Conservation (phyloP, 805 yeast species). For the Yarrowia sp. region DNA sequence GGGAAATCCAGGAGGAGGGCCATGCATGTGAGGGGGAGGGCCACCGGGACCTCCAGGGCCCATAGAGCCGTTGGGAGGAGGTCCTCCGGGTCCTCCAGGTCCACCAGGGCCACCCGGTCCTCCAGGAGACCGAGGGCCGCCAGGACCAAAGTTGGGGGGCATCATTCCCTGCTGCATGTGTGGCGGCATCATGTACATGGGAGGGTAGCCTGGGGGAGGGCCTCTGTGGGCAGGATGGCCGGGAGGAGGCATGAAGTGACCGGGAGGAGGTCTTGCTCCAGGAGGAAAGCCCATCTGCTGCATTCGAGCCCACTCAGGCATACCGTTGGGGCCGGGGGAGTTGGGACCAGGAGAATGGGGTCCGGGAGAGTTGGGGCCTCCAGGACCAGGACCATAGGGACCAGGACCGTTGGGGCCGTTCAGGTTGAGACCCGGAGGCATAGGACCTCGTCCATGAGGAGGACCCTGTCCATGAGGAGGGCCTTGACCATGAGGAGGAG, state of each 20-base stretch:
- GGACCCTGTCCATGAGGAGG: conserved; percentile 6
- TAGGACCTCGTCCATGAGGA: neutral
- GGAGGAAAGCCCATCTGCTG: conserved; percentile 26
- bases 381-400: neutral
- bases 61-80: neutral
- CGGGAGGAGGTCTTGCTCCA: conserved; percentile 10
- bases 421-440: neutral
- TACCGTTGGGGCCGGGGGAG: conserved; percentile 4
- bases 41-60: conserved; percentile 15
- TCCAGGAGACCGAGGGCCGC: conserved; percentile 18
- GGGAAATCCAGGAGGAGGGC: conserved; percentile 26
- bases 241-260: conserved; percentile 11
- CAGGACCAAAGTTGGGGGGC: conserved; percentile 26
- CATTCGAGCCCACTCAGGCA: conserved; percentile 14
- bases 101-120: neutral
- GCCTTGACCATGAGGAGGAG: conserved; percentile 9
- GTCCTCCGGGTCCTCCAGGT: conserved; percentile 19
- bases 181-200: conserved; percentile 26
- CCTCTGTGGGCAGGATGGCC: conserved; percentile 17
- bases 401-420: neutral
- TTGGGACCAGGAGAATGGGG: conserved; percentile 2
- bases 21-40: conserved; percentile 23
- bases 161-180: conserved; percentile 1
- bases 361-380: neutral
- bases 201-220: conserved; percentile 23